phyloP scores from a whole-genome alignment of 108 stramenopile genomes.

The Nitzschia inconspicua region DNA sequence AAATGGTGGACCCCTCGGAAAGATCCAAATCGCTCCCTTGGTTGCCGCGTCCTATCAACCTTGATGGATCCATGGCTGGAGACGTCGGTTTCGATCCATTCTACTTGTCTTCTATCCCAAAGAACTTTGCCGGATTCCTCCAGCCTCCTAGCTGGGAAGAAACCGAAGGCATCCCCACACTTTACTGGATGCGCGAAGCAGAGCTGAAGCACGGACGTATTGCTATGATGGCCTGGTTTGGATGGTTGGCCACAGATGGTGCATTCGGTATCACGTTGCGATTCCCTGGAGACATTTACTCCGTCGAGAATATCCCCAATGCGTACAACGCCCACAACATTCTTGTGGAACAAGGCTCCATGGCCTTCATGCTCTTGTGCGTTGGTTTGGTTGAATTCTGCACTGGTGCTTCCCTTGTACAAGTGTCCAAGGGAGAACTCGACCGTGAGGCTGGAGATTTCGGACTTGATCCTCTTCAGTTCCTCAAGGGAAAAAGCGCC shows the following conservation, averaged over 20 bases:
- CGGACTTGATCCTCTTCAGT: conserved; percentile 77
- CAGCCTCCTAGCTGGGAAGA: conserved; percentile 90
- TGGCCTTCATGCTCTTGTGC: conserved; percentile 70
- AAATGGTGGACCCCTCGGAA: conserved; percentile 84
- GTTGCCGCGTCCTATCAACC: conserved; percentile 81
- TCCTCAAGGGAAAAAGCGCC: conserved; percentile 77
- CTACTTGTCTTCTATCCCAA: conserved; percentile 85
- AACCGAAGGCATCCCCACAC: conserved; percentile 65
- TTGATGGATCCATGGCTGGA: conserved; percentile 86
- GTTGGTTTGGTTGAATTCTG: conserved; percentile 78
- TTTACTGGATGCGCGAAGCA: conserved; percentile 92
- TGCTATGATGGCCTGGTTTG: conserved; percentile 85
- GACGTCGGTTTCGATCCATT: conserved; percentile 95
- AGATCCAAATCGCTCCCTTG: conserved; percentile 73
- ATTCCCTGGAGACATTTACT: conserved; percentile 79
- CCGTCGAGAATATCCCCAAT: conserved; percentile 67
- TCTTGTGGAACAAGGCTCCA: conserved; percentile 77
- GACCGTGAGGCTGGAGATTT: conserved; percentile 92
- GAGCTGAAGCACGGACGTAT: conserved; percentile 90
- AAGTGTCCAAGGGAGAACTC: conserved; percentile 87
- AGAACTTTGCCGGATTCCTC: conserved; percentile 91
- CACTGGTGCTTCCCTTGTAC: conserved; percentile 73
- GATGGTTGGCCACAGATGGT: conserved; percentile 86
- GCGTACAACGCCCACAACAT: conserved; percentile 82
- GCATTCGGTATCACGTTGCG: conserved; percentile 74